Base-by-base conservation (phyloP, 2,329 filamentous ascomycete species). In the Periglandula ipomoeae region DNA sequence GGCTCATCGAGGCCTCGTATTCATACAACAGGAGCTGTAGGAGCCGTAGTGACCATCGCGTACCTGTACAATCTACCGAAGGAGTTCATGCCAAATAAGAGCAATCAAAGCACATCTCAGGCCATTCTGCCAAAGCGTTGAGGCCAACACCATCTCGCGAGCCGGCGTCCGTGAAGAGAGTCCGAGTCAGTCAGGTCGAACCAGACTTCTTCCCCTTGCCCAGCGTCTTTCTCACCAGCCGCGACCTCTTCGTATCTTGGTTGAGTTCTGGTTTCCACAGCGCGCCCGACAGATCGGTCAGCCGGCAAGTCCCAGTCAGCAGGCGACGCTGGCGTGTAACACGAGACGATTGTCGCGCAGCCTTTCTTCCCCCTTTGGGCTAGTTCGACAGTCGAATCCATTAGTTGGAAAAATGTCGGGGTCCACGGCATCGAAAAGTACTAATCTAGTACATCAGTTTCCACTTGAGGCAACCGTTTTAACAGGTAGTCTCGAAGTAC, bases 341-440 rank as follows among this genome's bases (percentile, higher is more conserved):
- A 41, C 23, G 39, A 41, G 39, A 41, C 23, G 22, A 41, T 24
- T 22, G 24, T 24, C 10, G 47, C 46, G 42, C 41, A 45, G 30
- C 32, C 60, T 59, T 63, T 57, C 47, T 52, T 56, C 62, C 55
- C 11, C n/a, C 57, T 54, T 52, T 22, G 55, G 59, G 42, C 49
- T 65, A 64, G 62, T 42, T 32, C 15, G 11, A 6, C 9, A 3
- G 9, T 7, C 15, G n/a, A 23, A 20, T 13, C 19, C 35, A 37
- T 32, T 11, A 8, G 13, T 11, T 19, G 26, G 9, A 32, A 19
- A 6, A 44, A 30, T 46, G 17, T 40, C 47, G 35, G 51, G 51
- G 34, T 23, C 42, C 24, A 39, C 35, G 45, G 27, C 45, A 30
- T 24, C n/a, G 37, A 35, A n/a, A 30, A n/a, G 39, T 47, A 48